Evolutionary conservation across 805 yeast genomes (phyloP), one percentile per base, ranked within the genome.

Genomic region (Kluyveromyces starmeri): DNA sequence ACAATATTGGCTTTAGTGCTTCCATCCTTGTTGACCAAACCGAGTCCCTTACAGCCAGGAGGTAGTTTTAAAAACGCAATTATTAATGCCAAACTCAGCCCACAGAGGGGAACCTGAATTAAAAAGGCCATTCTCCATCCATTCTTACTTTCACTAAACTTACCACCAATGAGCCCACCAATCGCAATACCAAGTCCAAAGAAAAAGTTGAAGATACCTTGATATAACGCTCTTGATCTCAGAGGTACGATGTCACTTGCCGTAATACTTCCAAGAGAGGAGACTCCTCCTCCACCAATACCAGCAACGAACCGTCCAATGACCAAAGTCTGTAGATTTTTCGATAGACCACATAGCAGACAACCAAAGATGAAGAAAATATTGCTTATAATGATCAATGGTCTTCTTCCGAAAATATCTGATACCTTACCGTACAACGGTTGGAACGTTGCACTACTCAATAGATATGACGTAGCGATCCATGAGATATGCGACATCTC

Each of bases 231-330:
- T 39, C 96, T 66, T 27, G 78, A 73, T 36, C 92, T 67, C 41
- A 80, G 64, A 0, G 94, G 81, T 8, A 85, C 78, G 32, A 85
- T 60, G 55, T 86, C 96, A 12, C 83, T 74, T 45, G 82, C 68
- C 1, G 89, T 71, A 36, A 86, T 82, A 2, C 89, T 74, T 6
- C 83, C 70, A 45, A 84, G 60, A 0, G 85, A 65, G 9, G 83
- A 73, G 48, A 85, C 66, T 1, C 96, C 96, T 7, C 95, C 92
- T 12, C 95, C 96, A 9, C 96, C 96, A 34, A 82, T 70, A 10
- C 96, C 96, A 11, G 89, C 73, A 27, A 86, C 63, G 41, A 82
- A 73, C 45, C 86, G 59, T 5, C 80, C 71, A 19, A 61, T 33
- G 6, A 78, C 71, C 42, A 80, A 62, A 35, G 65, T 44, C 28